Evolutionary conservation across 192 early-diverging fungal species (phyloP).

Genomic region (Coemansia sp.): DNA sequence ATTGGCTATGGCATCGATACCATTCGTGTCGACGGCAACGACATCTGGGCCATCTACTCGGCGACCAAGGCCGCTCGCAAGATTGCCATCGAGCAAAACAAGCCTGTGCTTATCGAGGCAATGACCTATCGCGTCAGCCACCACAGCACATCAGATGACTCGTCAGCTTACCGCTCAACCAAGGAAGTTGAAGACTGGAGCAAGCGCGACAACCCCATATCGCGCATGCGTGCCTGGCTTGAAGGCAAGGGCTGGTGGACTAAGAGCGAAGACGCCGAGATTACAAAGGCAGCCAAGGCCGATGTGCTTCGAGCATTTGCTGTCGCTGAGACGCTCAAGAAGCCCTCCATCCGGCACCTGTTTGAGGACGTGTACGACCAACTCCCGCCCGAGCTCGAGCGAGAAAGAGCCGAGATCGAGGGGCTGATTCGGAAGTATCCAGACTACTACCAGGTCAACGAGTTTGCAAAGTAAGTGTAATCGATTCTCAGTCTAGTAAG

Average conservation of each 20-base stretch:
- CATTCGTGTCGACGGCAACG: constrained; percentile 97
- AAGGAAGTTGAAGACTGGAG: constrained; percentile 90
- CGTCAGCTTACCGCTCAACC: constrained; percentile 89
- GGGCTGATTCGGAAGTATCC: constrained; percentile 81
- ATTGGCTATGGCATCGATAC: constrained; percentile 97
- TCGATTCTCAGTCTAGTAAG: not conserved
- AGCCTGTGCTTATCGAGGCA: constrained; percentile 93
- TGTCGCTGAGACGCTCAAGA: constrained; percentile 82
- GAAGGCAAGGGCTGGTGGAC: constrained; percentile 84
- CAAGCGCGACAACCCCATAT: constrained; percentile 83
- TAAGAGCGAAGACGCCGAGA: constrained; percentile 64
- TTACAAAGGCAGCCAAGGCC: constrained; percentile 61
- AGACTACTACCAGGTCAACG: constrained; percentile 68
- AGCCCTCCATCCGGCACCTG: constrained; percentile 77
- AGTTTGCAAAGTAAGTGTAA: constrained; percentile 34
- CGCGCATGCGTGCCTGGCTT: constrained; percentile 87
- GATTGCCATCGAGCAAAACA: constrained; percentile 75
- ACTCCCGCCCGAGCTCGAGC: constrained; percentile 69
- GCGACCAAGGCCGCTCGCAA: constrained; percentile 81
- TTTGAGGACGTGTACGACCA: constrained; percentile 95
- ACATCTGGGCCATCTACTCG: constrained; percentile 97
- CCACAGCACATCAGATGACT: constrained; percentile 98
- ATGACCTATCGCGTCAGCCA: constrained; percentile 98
- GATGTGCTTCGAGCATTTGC: constrained; percentile 80
- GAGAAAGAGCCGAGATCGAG: constrained; percentile 78